A percentile compares a stretch with the other conserved stretches of the same genome.
phyloP scores from a whole-genome alignment of 129 eudicot species.

The Smallanthus sonchifolius region DNA sequence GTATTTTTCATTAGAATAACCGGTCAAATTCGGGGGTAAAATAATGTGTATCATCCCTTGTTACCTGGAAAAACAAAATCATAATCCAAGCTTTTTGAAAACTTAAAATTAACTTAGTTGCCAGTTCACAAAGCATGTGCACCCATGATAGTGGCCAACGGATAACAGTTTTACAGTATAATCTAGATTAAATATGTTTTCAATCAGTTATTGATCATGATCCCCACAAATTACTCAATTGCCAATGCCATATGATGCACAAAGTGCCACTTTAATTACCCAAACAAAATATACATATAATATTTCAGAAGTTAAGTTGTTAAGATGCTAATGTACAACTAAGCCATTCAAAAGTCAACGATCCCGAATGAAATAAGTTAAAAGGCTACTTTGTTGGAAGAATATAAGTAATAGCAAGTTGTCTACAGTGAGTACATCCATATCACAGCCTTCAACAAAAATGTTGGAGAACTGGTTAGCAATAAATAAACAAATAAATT shows the following conservation, averaged over 20 bases:
- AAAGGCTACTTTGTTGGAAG: constrained; percentile 21
- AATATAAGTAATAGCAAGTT: constrained; percentile 25
- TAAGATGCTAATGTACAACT: constrained; percentile 14
- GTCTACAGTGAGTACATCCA: constrained; percentile 19
- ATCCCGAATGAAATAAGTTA: constrained; percentile 32
- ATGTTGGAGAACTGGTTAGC: constrained; percentile 22
- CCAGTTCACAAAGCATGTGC: constrained; percentile 30
- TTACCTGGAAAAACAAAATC: not conserved
- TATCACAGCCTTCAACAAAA: constrained; percentile 23
- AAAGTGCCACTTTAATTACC: constrained; percentile 6
- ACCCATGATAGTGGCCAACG: constrained; percentile 23
- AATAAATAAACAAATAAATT: not conserved
- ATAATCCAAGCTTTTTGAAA: not conserved
- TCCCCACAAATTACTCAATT: constrained; percentile 14
- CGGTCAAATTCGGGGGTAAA: no score
- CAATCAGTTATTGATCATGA: constrained; percentile 17
- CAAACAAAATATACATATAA: constrained; percentile 13
- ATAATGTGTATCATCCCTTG: not conserved
- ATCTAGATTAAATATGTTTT: constrained; percentile 10
- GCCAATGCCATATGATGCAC: constrained; percentile 13
- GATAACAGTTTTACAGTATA: constrained; percentile 9
- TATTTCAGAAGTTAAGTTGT: not conserved
- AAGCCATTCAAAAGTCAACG: constrained; percentile 34
- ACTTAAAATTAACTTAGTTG: constrained; percentile 1
- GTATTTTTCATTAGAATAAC: not conserved